Conservation (phyloP, 2,329 filamentous ascomycete species). For the Aureobasidium sp. region DNA sequence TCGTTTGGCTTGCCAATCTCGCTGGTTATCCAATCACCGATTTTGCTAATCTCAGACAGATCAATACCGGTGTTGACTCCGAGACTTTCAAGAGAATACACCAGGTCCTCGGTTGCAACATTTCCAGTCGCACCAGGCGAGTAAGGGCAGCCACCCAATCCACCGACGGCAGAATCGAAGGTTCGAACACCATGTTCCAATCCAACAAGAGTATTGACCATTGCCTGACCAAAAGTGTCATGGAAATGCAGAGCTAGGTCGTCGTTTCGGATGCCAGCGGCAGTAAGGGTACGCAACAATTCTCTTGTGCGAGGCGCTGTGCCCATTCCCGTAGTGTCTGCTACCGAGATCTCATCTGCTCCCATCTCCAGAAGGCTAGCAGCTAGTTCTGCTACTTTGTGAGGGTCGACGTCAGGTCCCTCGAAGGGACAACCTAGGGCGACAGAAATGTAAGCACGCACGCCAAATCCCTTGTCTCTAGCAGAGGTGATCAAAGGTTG, state of each 20-base stretch:
- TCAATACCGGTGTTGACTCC: conserved; percentile 69
- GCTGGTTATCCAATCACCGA: conserved; percentile 63
- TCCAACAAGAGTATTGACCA: conserved; percentile 72
- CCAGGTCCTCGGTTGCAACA: conserved; percentile 74
- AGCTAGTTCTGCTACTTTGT: conserved; percentile 55
- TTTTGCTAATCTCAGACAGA: conserved; percentile 55
- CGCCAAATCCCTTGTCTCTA: conserved; percentile 56
- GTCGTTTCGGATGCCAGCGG: conserved; percentile 59
- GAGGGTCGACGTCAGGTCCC: conserved; percentile 52
- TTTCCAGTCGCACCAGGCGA: conserved; percentile 81
- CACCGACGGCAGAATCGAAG: conserved; percentile 73
- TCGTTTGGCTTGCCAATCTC: conserved; percentile 56
- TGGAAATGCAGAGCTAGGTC: conserved; percentile 81
- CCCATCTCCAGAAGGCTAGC: conserved; percentile 69
- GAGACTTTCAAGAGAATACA: conserved; percentile 65
- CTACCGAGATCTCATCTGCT: conserved; percentile 81
- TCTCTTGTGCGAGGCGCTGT: conserved; percentile 63
- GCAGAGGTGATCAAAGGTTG: conserved; percentile 60
- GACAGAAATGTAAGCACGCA: conserved; percentile 73
- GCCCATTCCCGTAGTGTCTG: conserved; percentile 86
- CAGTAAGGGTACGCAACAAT: conserved; percentile 55
- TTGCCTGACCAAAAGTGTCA: conserved; percentile 77
- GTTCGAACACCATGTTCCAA: conserved; percentile 69
- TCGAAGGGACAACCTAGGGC: conserved; percentile 74
- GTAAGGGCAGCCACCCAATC: conserved; percentile 77